phyloP scores from a whole-genome alignment of 441 rosid genomes.

The Corymbia calophylla region DNA sequence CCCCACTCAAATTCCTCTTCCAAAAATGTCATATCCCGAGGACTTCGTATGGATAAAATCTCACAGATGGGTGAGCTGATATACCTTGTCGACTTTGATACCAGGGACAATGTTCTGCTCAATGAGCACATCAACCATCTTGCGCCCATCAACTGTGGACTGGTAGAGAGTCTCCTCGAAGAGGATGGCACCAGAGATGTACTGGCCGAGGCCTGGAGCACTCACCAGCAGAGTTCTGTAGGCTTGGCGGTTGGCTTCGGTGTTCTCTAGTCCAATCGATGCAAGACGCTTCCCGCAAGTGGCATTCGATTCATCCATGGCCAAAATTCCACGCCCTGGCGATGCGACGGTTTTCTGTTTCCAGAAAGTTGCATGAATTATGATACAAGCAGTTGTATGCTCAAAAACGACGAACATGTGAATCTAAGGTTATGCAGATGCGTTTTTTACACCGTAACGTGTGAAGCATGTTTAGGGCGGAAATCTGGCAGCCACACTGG shows the following conservation, averaged over 20 bases:
- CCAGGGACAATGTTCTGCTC: conserved; percentile 88
- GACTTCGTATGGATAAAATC: not conserved
- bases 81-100: conserved; percentile 92
- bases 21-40: not conserved
- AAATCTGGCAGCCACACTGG: not conserved
- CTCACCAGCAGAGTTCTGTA: conserved; percentile 81
- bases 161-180: conserved; percentile 96
- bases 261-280: conserved; percentile 78
- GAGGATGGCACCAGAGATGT: conserved; percentile 78
- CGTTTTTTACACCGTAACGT: too few species aligned
- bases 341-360: conserved; percentile 80
- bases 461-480: not conserved
- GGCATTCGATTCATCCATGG: conserved; percentile 96
- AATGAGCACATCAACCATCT: conserved; percentile 81
- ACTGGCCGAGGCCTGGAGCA: conserved; percentile 71
- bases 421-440: not conserved
- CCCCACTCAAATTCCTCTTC: not conserved
- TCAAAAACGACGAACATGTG: not conserved
- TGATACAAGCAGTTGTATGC: not conserved
- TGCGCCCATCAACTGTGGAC: conserved; percentile 66
- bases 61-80: not conserved
- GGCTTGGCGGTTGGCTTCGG: conserved; percentile 95
- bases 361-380: not conserved
- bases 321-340: conserved; percentile 91
- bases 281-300: conserved; percentile 88